Conservation (phyloP, 768 basidiomycete genomes). For the Auriscalpium orientale region DNA sequence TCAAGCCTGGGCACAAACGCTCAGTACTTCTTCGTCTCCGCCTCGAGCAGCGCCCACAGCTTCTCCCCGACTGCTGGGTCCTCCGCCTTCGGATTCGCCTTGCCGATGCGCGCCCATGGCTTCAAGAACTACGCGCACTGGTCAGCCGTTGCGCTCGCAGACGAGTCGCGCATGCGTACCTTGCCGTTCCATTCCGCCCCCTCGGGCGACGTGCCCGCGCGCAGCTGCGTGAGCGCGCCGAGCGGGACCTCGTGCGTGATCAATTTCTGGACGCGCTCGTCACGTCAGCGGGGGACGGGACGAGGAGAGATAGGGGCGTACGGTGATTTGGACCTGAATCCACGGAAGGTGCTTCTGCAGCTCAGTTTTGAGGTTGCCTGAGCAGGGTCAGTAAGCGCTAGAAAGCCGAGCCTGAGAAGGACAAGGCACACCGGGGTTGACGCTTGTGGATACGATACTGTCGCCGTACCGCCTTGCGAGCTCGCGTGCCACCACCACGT, state of each 20-base stretch:
- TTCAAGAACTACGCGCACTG: conserved; percentile 14
- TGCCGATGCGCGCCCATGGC: conserved; percentile 22
- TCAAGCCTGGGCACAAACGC: too few relatives aligned
- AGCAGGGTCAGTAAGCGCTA: background rate
- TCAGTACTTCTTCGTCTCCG: conserved; percentile 7
- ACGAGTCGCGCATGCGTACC: conserved; percentile 16
- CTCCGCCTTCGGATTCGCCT: conserved; percentile 9
- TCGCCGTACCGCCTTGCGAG: conserved; percentile 39
- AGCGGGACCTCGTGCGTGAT: background rate
- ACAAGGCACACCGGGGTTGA: conserved; percentile 30
- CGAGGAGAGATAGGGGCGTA: background rate
- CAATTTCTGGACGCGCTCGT: background rate
- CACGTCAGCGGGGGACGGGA: background rate
- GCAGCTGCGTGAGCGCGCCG: conserved; percentile 37
- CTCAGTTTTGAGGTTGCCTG: background rate
- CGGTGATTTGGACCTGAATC: background rate
- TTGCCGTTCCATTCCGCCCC: conserved; percentile 23
- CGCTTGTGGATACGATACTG: conserved; percentile 37
- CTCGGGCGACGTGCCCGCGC: conserved; percentile 34
- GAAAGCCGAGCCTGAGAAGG: background rate
- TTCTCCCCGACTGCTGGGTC: conserved; percentile 20
- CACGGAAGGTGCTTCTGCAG: background rate
- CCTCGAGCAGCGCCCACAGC: conserved; percentile 27
- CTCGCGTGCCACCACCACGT: conserved; percentile 37
- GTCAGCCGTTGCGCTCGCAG: background rate